Base-by-base conservation (phyloP, 2,329 filamentous ascomycete genomes). In the Plenodomus tracheiphilus region DNA sequence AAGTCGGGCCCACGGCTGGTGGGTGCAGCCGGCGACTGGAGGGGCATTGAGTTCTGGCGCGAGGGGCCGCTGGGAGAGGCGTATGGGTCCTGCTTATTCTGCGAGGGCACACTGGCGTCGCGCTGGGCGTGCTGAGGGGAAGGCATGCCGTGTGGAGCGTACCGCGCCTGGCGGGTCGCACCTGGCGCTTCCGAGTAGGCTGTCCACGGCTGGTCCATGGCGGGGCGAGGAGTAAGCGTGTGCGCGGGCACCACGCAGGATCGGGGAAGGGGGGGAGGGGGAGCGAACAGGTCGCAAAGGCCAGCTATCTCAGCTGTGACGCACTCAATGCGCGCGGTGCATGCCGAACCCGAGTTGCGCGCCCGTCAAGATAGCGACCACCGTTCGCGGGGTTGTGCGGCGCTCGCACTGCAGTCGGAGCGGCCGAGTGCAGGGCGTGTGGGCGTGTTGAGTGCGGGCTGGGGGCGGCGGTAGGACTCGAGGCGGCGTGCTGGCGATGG, bases 181-280 rank as follows among this genome's bases (percentile, higher is more conserved):
- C 54, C 58, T 47, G 68, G 60, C 46, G 61, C 59, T 45, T 74
- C 70, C 48, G 64, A 61, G 54, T 71, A 71, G 49, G 66, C 58
- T 44, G 66, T 58, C 70, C 70, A 74, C 68, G 71, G 70, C 57
- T 69, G 68, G 51, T 73, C 68, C 68, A 71, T 71, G 53, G 54
- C 50, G 47, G 48, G 56, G 53, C 46, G 41, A 47, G 39, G 49
- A 18, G 54, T 40, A 42, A 42, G 37, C 36, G 41, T 18, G 43
- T 49, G 51, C 49, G 49, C 36, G 40, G 38, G 42, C 39, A 20
- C 25, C n/a, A n/a, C n/a, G n/a, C n/a, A n/a, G n/a, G n/a, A n/a
- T n/a, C n/a, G n/a, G n/a, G n/a, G n/a, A n/a, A 40, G 43, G 48
- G 38, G 39, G 35, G 34, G 39, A 40, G 38, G 36, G 41, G 36